These are phyloP conservation scores for Madurella mycetomatis DNA, from an alignment of 2,329 filamentous ascomycete genomes.

Conservation along the genomic window DNA sequence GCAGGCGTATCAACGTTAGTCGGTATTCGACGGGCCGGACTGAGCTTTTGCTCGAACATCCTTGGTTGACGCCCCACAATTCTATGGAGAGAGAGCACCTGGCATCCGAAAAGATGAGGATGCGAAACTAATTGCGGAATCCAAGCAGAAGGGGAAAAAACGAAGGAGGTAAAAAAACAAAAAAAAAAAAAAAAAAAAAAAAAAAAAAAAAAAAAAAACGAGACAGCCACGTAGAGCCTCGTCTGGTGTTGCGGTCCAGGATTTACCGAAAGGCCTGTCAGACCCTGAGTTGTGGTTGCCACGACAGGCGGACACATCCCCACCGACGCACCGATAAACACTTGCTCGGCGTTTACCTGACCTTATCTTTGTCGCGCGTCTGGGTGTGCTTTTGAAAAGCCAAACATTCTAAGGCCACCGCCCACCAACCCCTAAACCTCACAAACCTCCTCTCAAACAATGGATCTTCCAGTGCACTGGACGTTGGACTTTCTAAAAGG, in stretches of 20 bases:
- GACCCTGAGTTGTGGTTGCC: neutral
- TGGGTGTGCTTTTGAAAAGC: neutral
- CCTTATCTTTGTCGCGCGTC: too few relatives aligned
- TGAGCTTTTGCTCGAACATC: too few relatives aligned
- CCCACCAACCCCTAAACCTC: neutral
- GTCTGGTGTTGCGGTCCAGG: neutral
- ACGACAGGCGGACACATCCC: neutral
- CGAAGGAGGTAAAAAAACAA: too few relatives aligned
- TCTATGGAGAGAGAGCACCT: too few relatives aligned
- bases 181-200: too few relatives aligned
- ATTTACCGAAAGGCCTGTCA: neutral
- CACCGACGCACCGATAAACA: too few relatives aligned
- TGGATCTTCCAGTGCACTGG: constrained; percentile 18
- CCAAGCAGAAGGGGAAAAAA: neutral
- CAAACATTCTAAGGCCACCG: neutral
- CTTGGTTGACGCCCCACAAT: too few relatives aligned
- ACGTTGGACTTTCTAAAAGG: constrained; percentile 10
- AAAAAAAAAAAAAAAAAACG: neutral
- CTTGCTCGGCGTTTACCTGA: too few relatives aligned
- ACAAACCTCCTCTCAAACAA: constrained; percentile 1
- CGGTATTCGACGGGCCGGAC: too few relatives aligned
- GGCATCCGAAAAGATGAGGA: too few relatives aligned
- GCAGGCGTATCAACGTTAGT: too few relatives aligned
- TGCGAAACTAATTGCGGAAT: too few relatives aligned
- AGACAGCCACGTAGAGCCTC: neutral